Conservation (phyloP, 1,284 basidiomycete genomes). For the Moesziomyces sp. region DNA sequence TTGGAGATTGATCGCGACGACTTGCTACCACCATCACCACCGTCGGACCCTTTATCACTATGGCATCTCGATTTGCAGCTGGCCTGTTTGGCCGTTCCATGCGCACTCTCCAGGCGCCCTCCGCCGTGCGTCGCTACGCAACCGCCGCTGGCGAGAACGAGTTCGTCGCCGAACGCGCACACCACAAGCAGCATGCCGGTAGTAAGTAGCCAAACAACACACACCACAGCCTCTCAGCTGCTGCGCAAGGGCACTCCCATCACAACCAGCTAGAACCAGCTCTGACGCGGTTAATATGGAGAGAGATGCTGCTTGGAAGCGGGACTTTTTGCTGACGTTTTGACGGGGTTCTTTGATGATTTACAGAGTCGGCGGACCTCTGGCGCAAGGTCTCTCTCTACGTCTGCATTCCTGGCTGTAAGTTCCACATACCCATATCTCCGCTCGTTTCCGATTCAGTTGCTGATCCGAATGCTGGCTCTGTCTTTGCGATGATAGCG, state of each 20-base stretch:
- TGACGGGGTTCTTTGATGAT: background rate
- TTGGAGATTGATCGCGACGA: background rate
- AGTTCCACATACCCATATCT: slow-evolving; percentile 10
- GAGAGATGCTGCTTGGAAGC: background rate
- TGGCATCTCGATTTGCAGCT: slow-evolving; percentile 45
- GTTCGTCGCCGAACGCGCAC: slow-evolving; percentile 51
- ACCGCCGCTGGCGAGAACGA: slow-evolving; percentile 47
- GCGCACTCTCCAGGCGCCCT: slow-evolving; percentile 14
- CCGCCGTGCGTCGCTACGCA: slow-evolving; percentile 19
- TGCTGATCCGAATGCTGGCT: background rate
- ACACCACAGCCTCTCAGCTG: too few relatives aligned
- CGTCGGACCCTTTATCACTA: slow-evolving; percentile 15
- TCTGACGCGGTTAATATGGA: background rate
- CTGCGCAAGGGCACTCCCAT: too few relatives aligned
- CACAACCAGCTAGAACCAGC: too few relatives aligned
- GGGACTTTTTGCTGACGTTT: background rate
- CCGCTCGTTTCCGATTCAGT: background rate
- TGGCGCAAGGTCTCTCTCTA: slow-evolving; percentile 63
- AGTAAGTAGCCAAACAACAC: slow-evolving; percentile 36
- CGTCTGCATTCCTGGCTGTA: slow-evolving; percentile 59
- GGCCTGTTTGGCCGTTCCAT: slow-evolving; percentile 36
- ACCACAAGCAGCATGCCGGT: slow-evolving; percentile 60
- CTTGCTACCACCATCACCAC: background rate
- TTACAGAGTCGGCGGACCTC: slow-evolving; percentile 58
- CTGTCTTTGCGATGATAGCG: slow-evolving; percentile 13